Percentiles rank a stretch among this genome's conserved stretches.
phyloP scores from a whole-genome alignment of 768 basidiomycete species.

The Leccinum longicurvipes region DNA sequence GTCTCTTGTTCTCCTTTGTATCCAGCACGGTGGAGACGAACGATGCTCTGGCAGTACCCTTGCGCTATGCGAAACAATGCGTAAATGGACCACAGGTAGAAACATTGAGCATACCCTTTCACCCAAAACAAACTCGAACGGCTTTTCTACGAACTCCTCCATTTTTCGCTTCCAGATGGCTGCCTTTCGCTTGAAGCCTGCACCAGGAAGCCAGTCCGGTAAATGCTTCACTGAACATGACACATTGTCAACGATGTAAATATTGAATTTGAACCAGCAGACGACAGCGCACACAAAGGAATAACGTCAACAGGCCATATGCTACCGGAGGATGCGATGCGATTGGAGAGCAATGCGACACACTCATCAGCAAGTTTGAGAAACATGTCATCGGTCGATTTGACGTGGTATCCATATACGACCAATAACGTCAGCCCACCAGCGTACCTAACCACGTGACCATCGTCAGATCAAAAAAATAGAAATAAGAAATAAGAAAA shows the following conservation, averaged over 20 bases:
- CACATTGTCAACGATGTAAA: background rate
- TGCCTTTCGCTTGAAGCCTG: constrained; percentile 62
- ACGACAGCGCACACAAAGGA: constrained; percentile 28
- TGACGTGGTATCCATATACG: constrained; percentile 58
- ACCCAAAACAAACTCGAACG: constrained; percentile 56
- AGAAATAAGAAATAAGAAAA: background rate
- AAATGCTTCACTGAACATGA: constrained; percentile 44
- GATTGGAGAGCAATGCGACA: constrained; percentile 40
- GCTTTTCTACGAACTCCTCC: constrained; percentile 60
- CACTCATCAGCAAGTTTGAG: constrained; percentile 42
- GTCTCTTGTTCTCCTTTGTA: background rate
- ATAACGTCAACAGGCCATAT: constrained; percentile 43
- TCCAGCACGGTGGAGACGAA: constrained; percentile 55
- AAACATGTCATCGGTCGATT: constrained; percentile 39
- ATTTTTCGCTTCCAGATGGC: constrained; percentile 59
- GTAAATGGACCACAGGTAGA: background rate
- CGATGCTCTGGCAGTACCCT: constrained; percentile 37
- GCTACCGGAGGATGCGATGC: constrained; percentile 41
- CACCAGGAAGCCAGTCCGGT: constrained; percentile 67
- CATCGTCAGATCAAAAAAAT: constrained; percentile 16
- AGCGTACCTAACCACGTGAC: constrained; percentile 37
- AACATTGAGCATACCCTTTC: constrained; percentile 44
- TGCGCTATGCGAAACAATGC: constrained; percentile 21
- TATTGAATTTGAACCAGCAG: too few species aligned
- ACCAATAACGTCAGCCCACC: constrained; percentile 55